Evolutionary conservation across 768 basidiomycete genomes (phyloP).

Genomic region (Boletus subparvulus): DNA sequence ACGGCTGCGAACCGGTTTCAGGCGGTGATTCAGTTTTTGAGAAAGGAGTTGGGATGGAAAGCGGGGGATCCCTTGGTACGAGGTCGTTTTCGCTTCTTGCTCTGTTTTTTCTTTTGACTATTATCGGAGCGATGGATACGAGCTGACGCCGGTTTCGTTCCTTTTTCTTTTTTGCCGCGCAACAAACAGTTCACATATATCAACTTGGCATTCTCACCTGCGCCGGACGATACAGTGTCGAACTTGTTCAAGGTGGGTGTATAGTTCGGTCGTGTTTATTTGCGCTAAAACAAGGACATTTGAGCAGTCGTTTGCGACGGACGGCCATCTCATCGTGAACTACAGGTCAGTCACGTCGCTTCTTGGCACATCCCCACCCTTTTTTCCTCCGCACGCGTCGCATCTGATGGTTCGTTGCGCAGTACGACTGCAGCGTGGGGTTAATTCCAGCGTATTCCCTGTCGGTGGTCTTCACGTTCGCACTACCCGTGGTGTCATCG

Average conservation of each 20-base stretch:
- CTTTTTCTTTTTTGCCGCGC: background rate
- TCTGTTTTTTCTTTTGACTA: background rate
- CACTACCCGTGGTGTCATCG: background rate
- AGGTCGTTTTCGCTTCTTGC: background rate
- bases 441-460: constrained; percentile 25
- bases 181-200: constrained; percentile 64
- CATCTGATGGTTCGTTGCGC: constrained; percentile 3
- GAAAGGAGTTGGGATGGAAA: constrained; percentile 88
- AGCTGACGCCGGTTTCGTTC: constrained; percentile 22
- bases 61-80: constrained; percentile 80
- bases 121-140: background rate
- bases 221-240: constrained; percentile 72
- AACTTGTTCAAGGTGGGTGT: constrained; percentile 61
- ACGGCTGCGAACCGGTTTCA: constrained; percentile 93
- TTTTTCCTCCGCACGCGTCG: background rate
- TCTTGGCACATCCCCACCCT: too few relatives aligned
- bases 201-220: constrained; percentile 74
- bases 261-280: background rate
- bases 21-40: constrained; percentile 89
- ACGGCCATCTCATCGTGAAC: constrained; percentile 88
- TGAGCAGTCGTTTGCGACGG: constrained; percentile 76
- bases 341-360: constrained; percentile 60
- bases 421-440: constrained; percentile 70
- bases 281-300: background rate
- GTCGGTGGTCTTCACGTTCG: background rate